Evolutionary conservation across 2,329 filamentous ascomycete species (phyloP), one percentile per base, ranked within the genome.

Genomic region (Leptosphaerulina australis): DNA sequence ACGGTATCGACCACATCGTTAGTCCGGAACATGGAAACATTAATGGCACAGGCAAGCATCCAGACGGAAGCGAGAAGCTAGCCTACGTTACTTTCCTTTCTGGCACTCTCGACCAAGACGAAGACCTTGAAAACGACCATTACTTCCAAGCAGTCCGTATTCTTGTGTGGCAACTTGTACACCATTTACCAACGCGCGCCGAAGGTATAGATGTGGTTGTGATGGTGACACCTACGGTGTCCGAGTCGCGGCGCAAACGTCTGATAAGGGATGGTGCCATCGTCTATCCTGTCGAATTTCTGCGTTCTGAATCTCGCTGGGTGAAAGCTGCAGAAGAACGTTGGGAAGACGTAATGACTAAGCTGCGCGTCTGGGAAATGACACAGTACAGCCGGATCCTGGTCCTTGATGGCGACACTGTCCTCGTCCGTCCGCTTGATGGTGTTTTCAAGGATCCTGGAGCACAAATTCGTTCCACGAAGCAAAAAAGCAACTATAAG

Each of bases 341-440:
- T 12, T 76, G 70, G 71, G 53, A 61, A 35, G 64, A 73, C 22
- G 62, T 74, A 18, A 62, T 75, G 62, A 66, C 69, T 12, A 76
- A 76, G 57, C 58, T 76, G 20, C 69, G 70, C 18, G 60, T 73
- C 2, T 76, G 66, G 64, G 60, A 74, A 53, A 62, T 75, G 45
- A 70, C 62, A 1, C 62, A 74, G 31, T 75, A 73, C 56, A 52
- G 48, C 12, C 58, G 61, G 8, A 66, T 75, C 30, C 56, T 63
- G 21, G 67, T 75, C 53, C 52, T 75, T 6, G 72, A 75, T 39
- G 68, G 62, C 35, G 72, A 75, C 52, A 71, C 56, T 2, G 56
- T 74, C 30, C 60, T 74, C 12, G 54, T 56, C 17, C 37, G 52
- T 15, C 58, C 65, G 0, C 53, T 74, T 7, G 69, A 73, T 49